Conservation (phyloP, 176 grass and related monocot species). For the Triticum timopheevii region DNA sequence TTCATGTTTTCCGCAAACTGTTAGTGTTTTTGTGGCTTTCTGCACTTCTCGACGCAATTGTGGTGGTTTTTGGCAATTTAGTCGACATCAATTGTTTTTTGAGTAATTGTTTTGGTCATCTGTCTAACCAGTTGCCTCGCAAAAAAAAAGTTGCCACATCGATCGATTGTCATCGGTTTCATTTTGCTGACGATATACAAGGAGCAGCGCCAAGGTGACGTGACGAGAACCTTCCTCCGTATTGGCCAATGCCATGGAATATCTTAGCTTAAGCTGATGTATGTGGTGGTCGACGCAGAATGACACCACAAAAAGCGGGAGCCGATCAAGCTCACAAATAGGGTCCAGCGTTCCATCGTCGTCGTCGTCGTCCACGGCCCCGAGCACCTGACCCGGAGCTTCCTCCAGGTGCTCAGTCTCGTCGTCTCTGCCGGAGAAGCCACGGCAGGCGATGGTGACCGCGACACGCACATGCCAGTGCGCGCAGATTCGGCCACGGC, state of each 20-base stretch:
- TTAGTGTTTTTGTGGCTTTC: no score
- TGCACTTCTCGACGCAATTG: no score
- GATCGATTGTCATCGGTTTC: background rate
- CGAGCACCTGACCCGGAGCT: background rate
- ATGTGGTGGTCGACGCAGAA: background rate
- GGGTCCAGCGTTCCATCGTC: background rate
- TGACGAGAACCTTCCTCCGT: background rate
- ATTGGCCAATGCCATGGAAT: background rate
- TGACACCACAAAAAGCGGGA: background rate
- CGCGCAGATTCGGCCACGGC: background rate
- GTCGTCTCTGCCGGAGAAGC: background rate
- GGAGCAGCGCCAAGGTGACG: background rate
- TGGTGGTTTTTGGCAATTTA: no score
- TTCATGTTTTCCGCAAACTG: no score
- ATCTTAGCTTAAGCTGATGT: background rate
- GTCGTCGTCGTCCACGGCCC: background rate
- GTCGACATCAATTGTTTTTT: background rate
- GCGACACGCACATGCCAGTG: background rate
- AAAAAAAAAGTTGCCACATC: background rate
- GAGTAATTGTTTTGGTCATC: background rate
- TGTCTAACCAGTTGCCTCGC: background rate
- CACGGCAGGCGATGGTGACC: conserved; percentile 24
- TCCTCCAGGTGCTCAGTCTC: background rate
- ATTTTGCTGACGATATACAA: background rate
- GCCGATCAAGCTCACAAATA: background rate